Evolutionary conservation across 495 filamentous ascomycete species (phyloP), one percentile per base, ranked within the genome.

Genomic region (Penicillium manginii): DNA sequence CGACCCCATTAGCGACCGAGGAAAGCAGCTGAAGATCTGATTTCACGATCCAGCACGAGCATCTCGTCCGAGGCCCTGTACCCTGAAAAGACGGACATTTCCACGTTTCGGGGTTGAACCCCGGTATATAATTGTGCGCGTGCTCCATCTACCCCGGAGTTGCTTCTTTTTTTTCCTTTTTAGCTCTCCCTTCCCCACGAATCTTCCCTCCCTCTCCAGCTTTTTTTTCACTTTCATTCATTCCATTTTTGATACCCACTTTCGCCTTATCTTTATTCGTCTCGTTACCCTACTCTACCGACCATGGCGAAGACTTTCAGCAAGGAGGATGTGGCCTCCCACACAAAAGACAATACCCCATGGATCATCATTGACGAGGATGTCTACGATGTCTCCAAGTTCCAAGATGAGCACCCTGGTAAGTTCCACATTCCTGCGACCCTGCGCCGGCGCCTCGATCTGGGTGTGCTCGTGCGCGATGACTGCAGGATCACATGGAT

Each of bases 321-420:
- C 55, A 83, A 87, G 58, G 83, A 82, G 71, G 93, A 97, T 66
- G 92, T 99, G 33, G 87, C 92, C 61, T 85, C 90, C 74, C 91
- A 99, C 73, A 94, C 89, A 80, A 96, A 91, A 75, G 73, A 86
- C 45, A 86, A 92, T 63, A 89, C 86, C 61, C 82, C 97, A 51
- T 98, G 88, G 85, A 88, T 99, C 65, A 82, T 96, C 48, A 84
- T 99, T 53, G 96, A 98, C 62, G 91, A 92, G 58, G 93, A 98
- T 73, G 96, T 98, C 47, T 99, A 97, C 69, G 94, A 99, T 72
- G 72, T 99, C 61, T 94, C 92, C 60, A 91, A 91, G 67, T 97
- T 97, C 67, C 91, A 94, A 74, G 88, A 96, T 55, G 92, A 97
- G 62, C 92, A 96, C 74, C 93, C 91, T 69, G 91, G 88, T 89